These are phyloP conservation scores for Gymnopilus dilepis DNA, from an alignment of 768 basidiomycete species.

Conservation along the genomic window DNA sequence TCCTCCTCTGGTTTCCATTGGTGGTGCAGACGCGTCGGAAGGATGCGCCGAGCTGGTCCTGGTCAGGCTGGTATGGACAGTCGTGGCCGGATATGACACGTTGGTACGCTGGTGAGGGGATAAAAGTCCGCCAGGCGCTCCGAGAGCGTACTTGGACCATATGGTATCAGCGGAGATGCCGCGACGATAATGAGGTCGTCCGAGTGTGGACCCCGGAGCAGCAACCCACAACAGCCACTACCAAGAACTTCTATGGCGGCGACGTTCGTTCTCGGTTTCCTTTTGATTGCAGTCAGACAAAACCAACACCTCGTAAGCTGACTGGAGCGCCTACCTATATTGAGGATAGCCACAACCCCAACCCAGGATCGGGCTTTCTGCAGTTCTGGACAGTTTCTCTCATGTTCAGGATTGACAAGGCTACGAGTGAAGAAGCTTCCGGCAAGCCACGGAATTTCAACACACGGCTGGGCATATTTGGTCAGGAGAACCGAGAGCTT, in stretches of 20 bases:
- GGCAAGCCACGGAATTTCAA: too few relatives aligned
- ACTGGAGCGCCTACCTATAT: neutral
- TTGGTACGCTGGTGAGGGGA: neutral
- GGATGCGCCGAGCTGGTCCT: conserved; percentile 8
- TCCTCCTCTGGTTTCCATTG: conserved; percentile 4
- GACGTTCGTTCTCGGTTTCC: neutral
- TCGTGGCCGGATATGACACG: neutral
- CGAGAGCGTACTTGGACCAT: conserved; percentile 2
- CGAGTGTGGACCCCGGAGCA: neutral
- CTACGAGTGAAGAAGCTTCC: neutral
- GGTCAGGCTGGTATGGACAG: conserved; percentile 9
- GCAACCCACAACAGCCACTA: neutral
- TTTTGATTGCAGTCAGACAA: conserved; percentile 3
- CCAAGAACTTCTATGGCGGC: neutral
- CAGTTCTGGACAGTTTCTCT: conserved; percentile 11
- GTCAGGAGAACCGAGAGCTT: neutral
- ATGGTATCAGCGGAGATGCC: conserved; percentile 3
- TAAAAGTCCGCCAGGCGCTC: neutral
- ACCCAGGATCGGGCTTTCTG: conserved; percentile 6
- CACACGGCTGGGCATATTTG: neutral
- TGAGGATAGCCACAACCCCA: neutral
- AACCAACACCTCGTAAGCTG: conserved; percentile 1
- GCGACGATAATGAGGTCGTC: neutral
- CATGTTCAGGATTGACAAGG: neutral
- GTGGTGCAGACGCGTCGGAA: neutral